These are phyloP conservation scores for Cocos nucifera DNA, from an alignment of 176 grass and related monocot genomes.

Conservation along the genomic window DNA sequence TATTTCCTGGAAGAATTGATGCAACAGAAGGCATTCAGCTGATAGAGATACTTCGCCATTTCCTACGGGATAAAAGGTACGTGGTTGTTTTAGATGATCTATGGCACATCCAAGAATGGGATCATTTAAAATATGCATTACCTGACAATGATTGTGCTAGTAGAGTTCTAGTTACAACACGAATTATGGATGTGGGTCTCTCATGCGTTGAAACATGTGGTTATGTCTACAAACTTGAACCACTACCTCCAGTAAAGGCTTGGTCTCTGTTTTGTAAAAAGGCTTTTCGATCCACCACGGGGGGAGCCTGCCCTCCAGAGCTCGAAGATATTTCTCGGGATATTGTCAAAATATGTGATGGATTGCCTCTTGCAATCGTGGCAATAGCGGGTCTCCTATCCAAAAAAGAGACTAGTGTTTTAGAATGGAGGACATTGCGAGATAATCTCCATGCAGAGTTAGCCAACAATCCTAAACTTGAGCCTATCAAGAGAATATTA, in stretches of 20 bases:
- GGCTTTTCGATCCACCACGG: slow-evolving; percentile 16
- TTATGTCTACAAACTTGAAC: slow-evolving; percentile 1
- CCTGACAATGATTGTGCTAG: slow-evolving; percentile 14
- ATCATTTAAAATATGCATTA: slow-evolving; percentile 27
- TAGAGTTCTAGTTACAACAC: slow-evolving; percentile 21
- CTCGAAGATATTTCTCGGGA: slow-evolving; percentile 8
- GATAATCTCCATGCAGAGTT: slow-evolving; percentile 4
- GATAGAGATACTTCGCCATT: neutral
- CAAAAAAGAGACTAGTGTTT: neutral
- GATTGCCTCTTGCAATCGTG: slow-evolving; percentile 21
- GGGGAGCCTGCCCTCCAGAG: slow-evolving; percentile 11
- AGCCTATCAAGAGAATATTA: slow-evolving; percentile 16
- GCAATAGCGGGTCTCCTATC: slow-evolving; percentile 18
- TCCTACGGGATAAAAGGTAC: slow-evolving; percentile 24
- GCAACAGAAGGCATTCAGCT: slow-evolving; percentile 13
- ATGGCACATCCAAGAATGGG: slow-evolving; percentile 20
- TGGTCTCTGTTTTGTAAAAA: slow-evolving; percentile 27
- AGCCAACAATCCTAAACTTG: slow-evolving; percentile 7
- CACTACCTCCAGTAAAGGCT: slow-evolving; percentile 9
- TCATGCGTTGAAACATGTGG: neutral
- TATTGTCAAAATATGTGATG: slow-evolving; percentile 24
- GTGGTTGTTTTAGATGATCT: slow-evolving; percentile 34
- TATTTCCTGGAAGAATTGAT: slow-evolving; percentile 16
- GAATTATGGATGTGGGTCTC: slow-evolving; percentile 13
- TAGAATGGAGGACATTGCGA: slow-evolving; percentile 13